These are phyloP conservation scores for Chlorella sp. DNA, from an alignment of 139 green algal species.

Conservation along the genomic window DNA sequence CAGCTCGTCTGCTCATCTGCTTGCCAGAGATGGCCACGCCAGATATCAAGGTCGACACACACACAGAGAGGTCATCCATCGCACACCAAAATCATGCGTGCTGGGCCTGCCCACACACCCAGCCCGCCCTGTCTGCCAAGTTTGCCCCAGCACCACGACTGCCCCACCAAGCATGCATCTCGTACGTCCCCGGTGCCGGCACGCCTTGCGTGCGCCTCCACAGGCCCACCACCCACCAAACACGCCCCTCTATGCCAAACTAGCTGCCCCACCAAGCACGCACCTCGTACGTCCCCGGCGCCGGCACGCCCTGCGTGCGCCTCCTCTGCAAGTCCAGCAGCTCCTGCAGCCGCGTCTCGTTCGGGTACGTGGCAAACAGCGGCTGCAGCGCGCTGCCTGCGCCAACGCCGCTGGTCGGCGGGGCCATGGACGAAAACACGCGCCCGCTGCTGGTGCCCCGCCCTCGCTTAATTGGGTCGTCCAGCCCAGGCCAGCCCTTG, in stretches of 20 bases:
- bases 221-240: too few species aligned
- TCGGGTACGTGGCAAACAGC: slow-evolving; percentile 21
- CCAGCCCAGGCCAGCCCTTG: slow-evolving; percentile 17
- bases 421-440: slow-evolving; percentile 21
- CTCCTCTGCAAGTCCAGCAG: slow-evolving; percentile 27
- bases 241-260: too few species aligned
- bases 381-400: slow-evolving; percentile 15
- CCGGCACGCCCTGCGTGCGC: slow-evolving; percentile 10
- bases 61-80: too few species aligned
- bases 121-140: too few species aligned
- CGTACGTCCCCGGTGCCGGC: slow-evolving; percentile 19
- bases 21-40: too few species aligned
- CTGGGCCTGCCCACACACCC: too few species aligned
- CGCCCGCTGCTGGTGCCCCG: slow-evolving; percentile 10
- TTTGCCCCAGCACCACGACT: too few species aligned
- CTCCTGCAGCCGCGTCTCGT: slow-evolving; percentile 39
- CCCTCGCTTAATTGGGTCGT: slow-evolving; percentile 13
- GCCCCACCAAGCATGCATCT: slow-evolving; percentile 10
- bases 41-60: too few species aligned
- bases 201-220: slow-evolving; percentile 3
- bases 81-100: too few species aligned
- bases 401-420: not conserved
- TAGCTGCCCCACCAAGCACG: too few species aligned
- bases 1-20: too few species aligned
- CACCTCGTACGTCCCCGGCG: slow-evolving; percentile 17